Evolutionary conservation across 2,329 filamentous ascomycete species (phyloP).

Genomic region (Fusarium sp.): DNA sequence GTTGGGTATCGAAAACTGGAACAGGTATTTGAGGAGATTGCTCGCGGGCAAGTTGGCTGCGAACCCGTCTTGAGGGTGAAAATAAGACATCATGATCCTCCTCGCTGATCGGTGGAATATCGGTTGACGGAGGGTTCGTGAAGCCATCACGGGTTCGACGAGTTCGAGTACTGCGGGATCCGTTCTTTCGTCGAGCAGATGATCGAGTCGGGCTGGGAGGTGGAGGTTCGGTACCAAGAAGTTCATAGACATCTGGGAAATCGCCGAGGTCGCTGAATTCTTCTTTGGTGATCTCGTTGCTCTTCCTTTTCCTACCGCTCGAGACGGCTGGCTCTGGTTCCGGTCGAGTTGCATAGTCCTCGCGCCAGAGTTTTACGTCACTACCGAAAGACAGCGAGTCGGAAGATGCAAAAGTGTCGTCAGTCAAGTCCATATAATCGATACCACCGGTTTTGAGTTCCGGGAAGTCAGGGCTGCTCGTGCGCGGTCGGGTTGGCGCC

Average conservation of each 20-base stretch:
- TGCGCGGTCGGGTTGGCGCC: slow-evolving; percentile 11
- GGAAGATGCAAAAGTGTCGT: slow-evolving; percentile 54
- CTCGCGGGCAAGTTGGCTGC: slow-evolving; percentile 30
- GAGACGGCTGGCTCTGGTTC: slow-evolving; percentile 57
- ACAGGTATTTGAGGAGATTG: slow-evolving; percentile 20
- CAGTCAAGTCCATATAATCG: slow-evolving; percentile 60
- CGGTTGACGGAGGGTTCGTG: slow-evolving; percentile 2
- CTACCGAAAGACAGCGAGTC: slow-evolving; percentile 57
- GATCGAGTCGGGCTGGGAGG: slow-evolving; percentile 54
- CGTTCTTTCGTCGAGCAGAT: slow-evolving; percentile 41
- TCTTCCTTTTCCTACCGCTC: slow-evolving; percentile 68
- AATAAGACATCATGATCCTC: slow-evolving; percentile 41
- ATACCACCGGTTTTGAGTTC: slow-evolving; percentile 56
- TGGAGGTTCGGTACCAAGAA: slow-evolving; percentile 60
- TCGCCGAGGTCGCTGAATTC: slow-evolving; percentile 59
- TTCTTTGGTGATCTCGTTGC: slow-evolving; percentile 61
- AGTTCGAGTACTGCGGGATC: slow-evolving; percentile 34
- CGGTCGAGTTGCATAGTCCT: slow-evolving; percentile 59
- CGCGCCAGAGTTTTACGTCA: slow-evolving; percentile 61
- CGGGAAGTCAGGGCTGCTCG: slow-evolving; percentile 54
- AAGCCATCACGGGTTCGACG: slow-evolving; percentile 39
- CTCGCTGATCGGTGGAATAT: slow-evolving; percentile 33
- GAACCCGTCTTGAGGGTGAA: slow-evolving; percentile 50
- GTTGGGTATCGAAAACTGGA: slow-evolving; percentile 9
- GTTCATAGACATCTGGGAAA: slow-evolving; percentile 69